Evolutionary conservation across 306 rosid species (phyloP), one percentile per base, ranked within the genome.

Genomic region (Cyamopsis tetragonoloba): DNA sequence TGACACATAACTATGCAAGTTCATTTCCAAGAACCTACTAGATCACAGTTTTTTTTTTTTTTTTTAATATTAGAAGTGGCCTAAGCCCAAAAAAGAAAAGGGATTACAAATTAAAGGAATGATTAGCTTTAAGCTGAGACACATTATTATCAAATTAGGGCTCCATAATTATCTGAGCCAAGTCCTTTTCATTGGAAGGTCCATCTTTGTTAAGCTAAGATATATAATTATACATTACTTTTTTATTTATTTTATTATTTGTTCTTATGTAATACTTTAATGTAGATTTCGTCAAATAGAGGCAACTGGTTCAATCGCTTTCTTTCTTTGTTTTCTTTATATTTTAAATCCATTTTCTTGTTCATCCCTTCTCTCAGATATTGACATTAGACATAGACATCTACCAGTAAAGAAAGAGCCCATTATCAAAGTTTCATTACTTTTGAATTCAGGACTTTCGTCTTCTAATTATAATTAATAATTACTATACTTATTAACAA

Each of bases 321-420:
- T 66, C 62, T 26, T 13, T 28, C 30, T 9, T 20, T 72, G 5
- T 18, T 65, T 53, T 24, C 4, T 4, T 9, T 41, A n/a, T n/a
- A n/a, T 43, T 7, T 59, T 3, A 44, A 41, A 66, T 17, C 14
- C 12, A 35, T 55, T 24, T 35, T 11, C 19, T 62, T 68, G 9
- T 22, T 13, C 14, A 30, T 7, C 61, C 2, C 59, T 30, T 24
- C 50, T 59, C 70, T 31, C 1, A 11, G 24, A 63, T 28, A 42
- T 34, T 65, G 74, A 74, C 74, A 42, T 24, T 12, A 24, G 74
- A 80, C 67, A 7, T 6, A 2, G 78, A 75, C 78, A 26, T 70
- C 26, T 20, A 58, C 84, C 77, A 70, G 32, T 75, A 27, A 13
- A 27, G 68, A 43, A 65, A 74, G 70, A 57, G 71, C 71, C 80